Conservation (phyloP, 2,329 filamentous ascomycete species). For the Phyllosticta citriasiana region DNA sequence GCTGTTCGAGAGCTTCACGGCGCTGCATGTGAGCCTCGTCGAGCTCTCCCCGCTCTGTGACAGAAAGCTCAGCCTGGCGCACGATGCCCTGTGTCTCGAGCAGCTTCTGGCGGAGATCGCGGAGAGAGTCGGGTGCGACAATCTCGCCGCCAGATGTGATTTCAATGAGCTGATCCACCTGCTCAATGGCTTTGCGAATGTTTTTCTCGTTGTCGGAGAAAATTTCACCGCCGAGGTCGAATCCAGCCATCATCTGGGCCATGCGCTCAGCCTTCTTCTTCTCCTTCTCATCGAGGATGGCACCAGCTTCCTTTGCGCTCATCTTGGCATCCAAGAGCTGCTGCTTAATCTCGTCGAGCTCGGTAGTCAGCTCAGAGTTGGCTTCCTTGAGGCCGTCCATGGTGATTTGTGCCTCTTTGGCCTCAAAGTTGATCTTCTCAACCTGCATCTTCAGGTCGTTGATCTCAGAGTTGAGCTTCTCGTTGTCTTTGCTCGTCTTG, state of each 20-base stretch:
- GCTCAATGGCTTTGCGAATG: conserved; percentile 73
- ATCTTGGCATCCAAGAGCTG: conserved; percentile 93
- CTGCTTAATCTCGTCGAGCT: conserved; percentile 92
- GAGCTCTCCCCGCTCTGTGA: conserved; percentile 59
- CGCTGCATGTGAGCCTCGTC: conserved; percentile 54
- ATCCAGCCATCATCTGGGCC: conserved; percentile 99
- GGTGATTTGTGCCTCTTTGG: conserved; percentile 92
- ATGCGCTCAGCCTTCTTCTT: conserved; percentile 98
- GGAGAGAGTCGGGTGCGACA: conserved; percentile 71
- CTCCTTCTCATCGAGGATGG: conserved; percentile 91
- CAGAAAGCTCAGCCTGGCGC: conserved; percentile 79
- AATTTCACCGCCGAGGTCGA: conserved; percentile 84
- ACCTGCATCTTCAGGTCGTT: conserved; percentile 96
- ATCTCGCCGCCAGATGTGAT: conserved; percentile 66
- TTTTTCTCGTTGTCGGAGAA: conserved; percentile 88
- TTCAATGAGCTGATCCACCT: conserved; percentile 69
- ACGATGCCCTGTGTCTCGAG: conserved; percentile 88
- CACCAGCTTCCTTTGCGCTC: conserved; percentile 86
- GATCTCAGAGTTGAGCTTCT: conserved; percentile 71
- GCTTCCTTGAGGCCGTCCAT: conserved; percentile 97
- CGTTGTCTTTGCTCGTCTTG: conserved; percentile 80
- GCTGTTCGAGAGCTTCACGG: conserved; percentile 65
- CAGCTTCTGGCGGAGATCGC: conserved; percentile 65
- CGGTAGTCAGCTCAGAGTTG: conserved; percentile 81
- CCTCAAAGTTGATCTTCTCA: conserved; percentile 89